Evolutionary conservation across 2,329 filamentous ascomycete species (phyloP).

Genomic region (Cladophialophora bantiana): DNA sequence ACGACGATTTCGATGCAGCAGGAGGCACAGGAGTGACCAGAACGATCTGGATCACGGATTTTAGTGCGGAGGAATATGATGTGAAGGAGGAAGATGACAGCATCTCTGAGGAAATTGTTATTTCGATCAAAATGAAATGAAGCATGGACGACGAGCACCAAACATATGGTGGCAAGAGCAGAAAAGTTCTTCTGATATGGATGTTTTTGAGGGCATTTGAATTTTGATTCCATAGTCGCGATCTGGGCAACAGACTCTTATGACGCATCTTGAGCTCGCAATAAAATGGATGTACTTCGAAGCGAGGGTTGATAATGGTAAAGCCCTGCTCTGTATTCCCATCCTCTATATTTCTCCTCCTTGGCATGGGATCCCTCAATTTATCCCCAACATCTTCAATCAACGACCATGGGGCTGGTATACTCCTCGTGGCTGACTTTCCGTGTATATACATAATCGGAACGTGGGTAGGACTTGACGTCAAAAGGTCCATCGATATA

Average conservation of each 20-base stretch:
- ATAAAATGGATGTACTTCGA: neutral
- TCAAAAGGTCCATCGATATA: neutral
- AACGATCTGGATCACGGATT: conserved; percentile 27
- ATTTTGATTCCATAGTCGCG: neutral
- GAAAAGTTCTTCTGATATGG: neutral
- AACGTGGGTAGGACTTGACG: neutral
- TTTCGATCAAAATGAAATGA: neutral
- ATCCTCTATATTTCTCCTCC: too few species aligned
- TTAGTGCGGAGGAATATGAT: conserved; percentile 24
- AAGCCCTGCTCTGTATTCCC: neutral
- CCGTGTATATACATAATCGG: neutral
- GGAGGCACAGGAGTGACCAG: neutral
- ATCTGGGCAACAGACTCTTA: neutral
- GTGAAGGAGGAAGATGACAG: neutral
- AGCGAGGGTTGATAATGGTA: neutral
- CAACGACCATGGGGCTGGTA: neutral
- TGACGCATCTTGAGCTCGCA: neutral
- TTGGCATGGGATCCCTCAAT: neutral
- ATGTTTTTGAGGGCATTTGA: neutral
- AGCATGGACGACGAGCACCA: conserved; percentile 1
- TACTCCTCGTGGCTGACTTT: neutral
- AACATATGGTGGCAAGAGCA: neutral
- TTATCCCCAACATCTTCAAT: neutral
- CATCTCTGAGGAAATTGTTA: conserved; percentile 1
- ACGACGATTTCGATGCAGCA: conserved; percentile 36